A percentile compares a stretch with the other conserved stretches of the same genome.
These are phyloP conservation scores for Penicillium flavigenum DNA, from an alignment of 495 filamentous ascomycete genomes.

Conservation along the genomic window DNA sequence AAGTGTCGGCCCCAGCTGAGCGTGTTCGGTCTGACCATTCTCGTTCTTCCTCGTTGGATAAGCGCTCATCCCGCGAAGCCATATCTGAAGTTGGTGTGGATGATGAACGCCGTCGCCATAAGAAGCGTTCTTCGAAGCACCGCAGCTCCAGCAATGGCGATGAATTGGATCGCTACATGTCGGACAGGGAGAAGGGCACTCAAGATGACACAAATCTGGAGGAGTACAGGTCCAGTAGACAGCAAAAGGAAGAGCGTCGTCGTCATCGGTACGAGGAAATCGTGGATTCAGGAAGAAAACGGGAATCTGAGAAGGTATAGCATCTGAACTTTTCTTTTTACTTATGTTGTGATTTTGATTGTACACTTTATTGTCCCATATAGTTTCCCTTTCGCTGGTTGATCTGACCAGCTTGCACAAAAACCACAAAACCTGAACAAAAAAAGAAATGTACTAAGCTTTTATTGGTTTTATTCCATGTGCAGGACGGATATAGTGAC, in stretches of 20 bases:
- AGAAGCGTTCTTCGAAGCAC: conserved; percentile 41
- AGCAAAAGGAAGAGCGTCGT: conserved; percentile 42
- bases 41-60: conserved; percentile 35
- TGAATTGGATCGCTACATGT: conserved; percentile 26
- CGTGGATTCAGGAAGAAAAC: conserved; percentile 34
- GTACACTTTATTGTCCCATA: conserved; percentile 36
- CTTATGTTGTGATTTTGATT: conserved; percentile 29
- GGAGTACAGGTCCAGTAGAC: conserved; percentile 38
- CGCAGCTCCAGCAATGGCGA: conserved; percentile 38
- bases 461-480: conserved; percentile 35
- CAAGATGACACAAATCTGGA: conserved; percentile 37
- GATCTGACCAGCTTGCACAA: conserved; percentile 18
- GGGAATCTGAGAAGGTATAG: conserved; percentile 50
- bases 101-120: conserved; percentile 44
- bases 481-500: conserved; percentile 43
- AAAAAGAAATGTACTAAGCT: conserved; percentile 41
- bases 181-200: conserved; percentile 24
- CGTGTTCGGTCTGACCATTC: conserved; percentile 28
- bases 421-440: conserved; percentile 21
- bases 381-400: conserved; percentile 27
- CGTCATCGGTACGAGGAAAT: conserved; percentile 42
- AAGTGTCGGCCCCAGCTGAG: conserved; percentile 35
- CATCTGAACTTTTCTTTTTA: conserved; percentile 37
- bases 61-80: conserved; percentile 36
- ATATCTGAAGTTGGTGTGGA: conserved; percentile 42